Percentiles rank a stretch among this genome's conserved stretches.
These are phyloP conservation scores for Neurospora crassa DNA, from an alignment of 2,329 filamentous ascomycete genomes.

Conservation along the genomic window DNA sequence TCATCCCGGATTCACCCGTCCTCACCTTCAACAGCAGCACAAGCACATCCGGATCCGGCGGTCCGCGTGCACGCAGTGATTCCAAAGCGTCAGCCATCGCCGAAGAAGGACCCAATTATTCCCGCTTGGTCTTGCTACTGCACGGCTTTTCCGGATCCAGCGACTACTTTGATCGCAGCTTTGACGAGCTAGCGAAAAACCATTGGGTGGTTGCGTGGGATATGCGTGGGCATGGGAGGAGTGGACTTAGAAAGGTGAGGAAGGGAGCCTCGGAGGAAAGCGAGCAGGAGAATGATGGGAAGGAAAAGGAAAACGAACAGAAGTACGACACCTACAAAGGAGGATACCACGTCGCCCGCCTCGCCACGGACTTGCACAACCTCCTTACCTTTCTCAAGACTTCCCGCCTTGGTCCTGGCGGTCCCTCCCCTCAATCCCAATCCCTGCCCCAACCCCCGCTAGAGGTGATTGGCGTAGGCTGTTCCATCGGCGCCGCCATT, in stretches of 20 bases:
- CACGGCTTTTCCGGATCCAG: constrained; percentile 33
- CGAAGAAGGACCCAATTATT: constrained; percentile 5
- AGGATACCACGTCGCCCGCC: constrained; percentile 31
- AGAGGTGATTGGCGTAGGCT: constrained; percentile 26
- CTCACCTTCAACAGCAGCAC: not conserved
- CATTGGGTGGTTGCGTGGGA: constrained; percentile 30
- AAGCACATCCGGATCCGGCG: too few relatives aligned
- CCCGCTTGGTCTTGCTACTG: constrained; percentile 25
- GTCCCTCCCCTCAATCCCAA: not conserved
- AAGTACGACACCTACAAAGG: constrained; percentile 11
- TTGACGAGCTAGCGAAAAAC: constrained; percentile 15
- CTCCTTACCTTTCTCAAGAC: constrained; percentile 20
- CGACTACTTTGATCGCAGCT: constrained; percentile 29
- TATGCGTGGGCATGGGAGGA: constrained; percentile 29
- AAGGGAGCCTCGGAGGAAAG: not conserved
- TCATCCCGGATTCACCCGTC: constrained; percentile 1
- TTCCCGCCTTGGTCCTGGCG: constrained; percentile 2
- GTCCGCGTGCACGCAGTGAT: not conserved
- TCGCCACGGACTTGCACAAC: constrained; percentile 27
- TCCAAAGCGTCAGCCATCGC: not conserved
- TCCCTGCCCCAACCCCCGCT: not conserved
- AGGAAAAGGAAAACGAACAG: not conserved
- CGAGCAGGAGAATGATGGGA: not conserved
- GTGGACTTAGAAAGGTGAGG: constrained; percentile 11
- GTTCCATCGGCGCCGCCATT: constrained; percentile 31